Base-by-base conservation (phyloP, 2,329 filamentous ascomycete genomes). In the Phyllosticta capitalensis region DNA sequence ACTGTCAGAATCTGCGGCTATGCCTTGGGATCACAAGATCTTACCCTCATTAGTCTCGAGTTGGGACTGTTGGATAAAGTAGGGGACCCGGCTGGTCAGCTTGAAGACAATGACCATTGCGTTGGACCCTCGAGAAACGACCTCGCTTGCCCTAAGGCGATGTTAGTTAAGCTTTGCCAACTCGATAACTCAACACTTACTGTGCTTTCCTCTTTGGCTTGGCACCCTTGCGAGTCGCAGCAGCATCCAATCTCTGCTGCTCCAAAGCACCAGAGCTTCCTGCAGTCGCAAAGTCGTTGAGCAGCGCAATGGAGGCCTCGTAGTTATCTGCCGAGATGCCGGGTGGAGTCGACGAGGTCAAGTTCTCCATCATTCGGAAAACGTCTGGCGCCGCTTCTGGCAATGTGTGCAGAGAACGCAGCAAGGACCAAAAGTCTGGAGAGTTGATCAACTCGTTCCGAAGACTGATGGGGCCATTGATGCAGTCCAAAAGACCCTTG, bases 241-340 rank as follows among this genome's bases (percentile, higher is more conserved):
- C 71, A 49, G 75, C 78, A 63, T 90, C 88, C 58, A 81, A 77
- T 64, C 84, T 82, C 64, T 90, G 87, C 70, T 95, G 88, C 38
- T 85, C 79, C 3, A 81, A 74, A 9, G 87, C 84, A 7, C 86
- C 87, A 9, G 92, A 78, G 65, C 86, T 89, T 52, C 88, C 92
- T 26, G 89, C 87, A 6, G 87, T 88, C 2, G 94, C 90, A 73
- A 97, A 97, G 62, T 92, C 88, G 66, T 95, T 95, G 22, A 96
- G 81, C 21, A 99, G 78, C 28, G 82, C 80, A 58, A 99, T 86
- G 3, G 89, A 88, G 21, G 90, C 86, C 69, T 96, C 91, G 67
- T 97, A 99, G 66, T 99, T 99, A 69, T 97, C 94, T 22, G 92
- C 90, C 61, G 91, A 92, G 55, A 99, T 89, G 5, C 92, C 88